Percentiles rank a stretch among this genome's conserved stretches.
phyloP scores from a whole-genome alignment of 2,329 filamentous ascomycete genomes.

The Aspergillus thermomutatus region DNA sequence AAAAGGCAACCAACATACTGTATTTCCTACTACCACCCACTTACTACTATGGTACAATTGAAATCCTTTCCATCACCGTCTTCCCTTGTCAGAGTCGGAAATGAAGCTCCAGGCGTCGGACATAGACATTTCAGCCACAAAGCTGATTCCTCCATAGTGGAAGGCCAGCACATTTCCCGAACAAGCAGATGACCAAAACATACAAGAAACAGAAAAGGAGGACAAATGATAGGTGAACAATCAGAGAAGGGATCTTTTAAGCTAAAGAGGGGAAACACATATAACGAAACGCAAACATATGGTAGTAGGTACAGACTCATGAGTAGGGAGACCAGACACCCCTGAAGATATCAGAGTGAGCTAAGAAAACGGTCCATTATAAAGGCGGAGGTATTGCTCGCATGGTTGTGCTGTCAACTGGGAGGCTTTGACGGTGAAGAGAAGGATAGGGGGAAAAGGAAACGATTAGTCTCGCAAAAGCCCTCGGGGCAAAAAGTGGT shows the following conservation, averaged over 20 bases:
- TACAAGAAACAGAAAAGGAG: constrained; percentile 9
- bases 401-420: not conserved
- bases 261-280: not conserved
- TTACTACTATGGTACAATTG: not conserved
- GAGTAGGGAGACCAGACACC: not conserved
- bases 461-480: constrained; percentile 29
- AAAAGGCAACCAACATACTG: not conserved
- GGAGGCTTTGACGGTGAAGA: not conserved
- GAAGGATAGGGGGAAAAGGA: constrained; percentile 14
- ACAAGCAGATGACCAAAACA: not conserved
- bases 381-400: not conserved
- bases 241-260: not conserved
- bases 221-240: constrained; percentile 2
- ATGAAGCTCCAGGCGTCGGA: not conserved
- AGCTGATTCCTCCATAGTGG: not conserved
- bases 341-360: not conserved
- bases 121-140: not conserved
- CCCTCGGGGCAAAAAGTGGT: not conserved
- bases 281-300: not conserved
- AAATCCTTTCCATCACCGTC: not conserved
- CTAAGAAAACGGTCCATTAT: not conserved
- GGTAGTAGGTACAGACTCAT: not conserved
- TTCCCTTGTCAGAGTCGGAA: not conserved
- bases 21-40: not conserved
- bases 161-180: not conserved